Percentiles rank a stretch among this genome's conserved stretches.
Evolutionary conservation across 805 yeast genomes (phyloP).

Genomic region (Saccharomyces paradoxus): DNA sequence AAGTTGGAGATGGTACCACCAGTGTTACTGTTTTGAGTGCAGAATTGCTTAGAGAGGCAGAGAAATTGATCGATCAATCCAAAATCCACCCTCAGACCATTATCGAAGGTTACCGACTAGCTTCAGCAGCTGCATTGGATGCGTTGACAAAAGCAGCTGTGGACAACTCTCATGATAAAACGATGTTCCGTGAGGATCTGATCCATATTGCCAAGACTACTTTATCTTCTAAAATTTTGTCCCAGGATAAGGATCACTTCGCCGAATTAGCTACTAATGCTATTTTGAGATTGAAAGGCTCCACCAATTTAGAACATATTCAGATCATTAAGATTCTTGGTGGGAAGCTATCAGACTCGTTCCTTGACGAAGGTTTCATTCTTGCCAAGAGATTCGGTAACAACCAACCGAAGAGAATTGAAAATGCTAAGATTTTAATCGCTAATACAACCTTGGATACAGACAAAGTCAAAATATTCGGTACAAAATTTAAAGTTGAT

Average conservation of each 20-base stretch:
- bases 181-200: slow-evolving; percentile 64
- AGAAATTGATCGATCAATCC: slow-evolving; percentile 70
- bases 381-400: slow-evolving; percentile 88
- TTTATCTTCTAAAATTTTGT: slow-evolving; percentile 80
- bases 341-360: slow-evolving; percentile 85
- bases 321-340: slow-evolving; percentile 92
- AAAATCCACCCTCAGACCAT: slow-evolving; percentile 97
- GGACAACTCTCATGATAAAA: slow-evolving; percentile 54
- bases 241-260: slow-evolving; percentile 90
- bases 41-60: slow-evolving; percentile 90
- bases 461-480: slow-evolving; percentile 93
- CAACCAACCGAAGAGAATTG: slow-evolving; percentile 79
- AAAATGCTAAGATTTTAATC: slow-evolving; percentile 77
- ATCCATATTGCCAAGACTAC: slow-evolving; percentile 88
- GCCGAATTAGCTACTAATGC: slow-evolving; percentile 92
- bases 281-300: slow-evolving; percentile 74
- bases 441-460: slow-evolving; percentile 97
- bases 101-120: slow-evolving; percentile 90
- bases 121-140: slow-evolving; percentile 70
- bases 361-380: slow-evolving; percentile 91
- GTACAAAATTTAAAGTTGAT: slow-evolving; percentile 95
- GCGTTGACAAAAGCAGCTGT: slow-evolving; percentile 75
- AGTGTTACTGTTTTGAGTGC: slow-evolving; percentile 89
- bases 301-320: slow-evolving; percentile 82
- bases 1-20: slow-evolving; percentile 98